Percentiles rank a stretch among this genome's conserved stretches.
phyloP scores from a whole-genome alignment of 352 stramenopile genomes.

The Saprolegnia parasitica region DNA sequence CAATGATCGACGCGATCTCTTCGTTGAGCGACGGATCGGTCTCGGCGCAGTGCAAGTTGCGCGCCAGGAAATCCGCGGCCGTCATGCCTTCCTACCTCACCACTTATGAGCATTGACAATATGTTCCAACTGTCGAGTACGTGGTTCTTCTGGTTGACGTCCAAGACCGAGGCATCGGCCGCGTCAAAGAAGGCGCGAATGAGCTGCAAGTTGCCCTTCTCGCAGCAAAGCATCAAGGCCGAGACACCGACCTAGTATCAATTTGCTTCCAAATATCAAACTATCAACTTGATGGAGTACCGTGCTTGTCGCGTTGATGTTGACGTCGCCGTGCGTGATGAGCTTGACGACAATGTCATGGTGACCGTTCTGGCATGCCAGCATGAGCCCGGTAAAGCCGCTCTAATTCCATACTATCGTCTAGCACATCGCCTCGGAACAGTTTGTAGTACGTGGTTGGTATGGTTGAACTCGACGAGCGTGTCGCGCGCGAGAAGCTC shows the following conservation, averaged over 20 bases:
- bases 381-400: conserved; percentile 24
- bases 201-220: conserved; percentile 22
- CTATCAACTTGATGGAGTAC: background rate
- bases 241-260: conserved; percentile 17
- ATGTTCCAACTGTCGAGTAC: background rate
- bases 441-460: conserved; percentile 5
- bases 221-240: conserved; percentile 13
- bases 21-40: conserved; percentile 5
- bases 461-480: conserved; percentile 13
- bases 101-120: background rate
- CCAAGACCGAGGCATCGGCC: background rate
- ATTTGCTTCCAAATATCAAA: too few species aligned
- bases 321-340: background rate
- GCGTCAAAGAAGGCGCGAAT: conserved; percentile 7
- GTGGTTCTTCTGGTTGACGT: conserved; percentile 22
- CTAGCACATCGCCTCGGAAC: too few species aligned
- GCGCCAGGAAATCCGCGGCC: conserved; percentile 22
- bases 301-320: conserved; percentile 15
- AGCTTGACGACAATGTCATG: background rate
- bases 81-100: conserved; percentile 23
- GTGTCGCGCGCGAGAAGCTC: background rate
- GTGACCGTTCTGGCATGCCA: conserved; percentile 14
- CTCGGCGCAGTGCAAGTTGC: conserved; percentile 26
- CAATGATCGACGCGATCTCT: conserved; percentile 13
- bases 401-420: background rate